Evolutionary conservation across 805 yeast species (phyloP).

Genomic region (Wickerhamomyces bisporus): DNA sequence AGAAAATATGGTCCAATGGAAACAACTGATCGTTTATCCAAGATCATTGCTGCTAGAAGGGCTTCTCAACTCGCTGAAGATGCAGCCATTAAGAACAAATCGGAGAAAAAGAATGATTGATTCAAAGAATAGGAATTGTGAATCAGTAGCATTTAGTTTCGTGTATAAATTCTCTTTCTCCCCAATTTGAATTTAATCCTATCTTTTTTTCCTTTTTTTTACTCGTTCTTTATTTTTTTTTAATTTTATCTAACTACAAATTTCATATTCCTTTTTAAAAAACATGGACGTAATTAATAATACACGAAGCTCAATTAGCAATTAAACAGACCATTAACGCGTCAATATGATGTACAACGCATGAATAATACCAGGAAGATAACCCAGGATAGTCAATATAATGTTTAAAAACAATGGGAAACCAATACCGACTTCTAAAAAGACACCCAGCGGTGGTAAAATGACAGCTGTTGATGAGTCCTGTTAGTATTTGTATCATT

Average conservation of each 20-base stretch:
- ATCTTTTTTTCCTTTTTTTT: too few relatives aligned
- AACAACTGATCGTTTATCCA: constrained; percentile 36
- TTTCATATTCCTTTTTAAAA: too few relatives aligned
- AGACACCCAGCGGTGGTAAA: constrained; percentile 55
- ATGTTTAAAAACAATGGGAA: constrained; percentile 38
- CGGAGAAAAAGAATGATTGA: constrained; percentile 13
- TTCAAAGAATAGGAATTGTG: too few relatives aligned
- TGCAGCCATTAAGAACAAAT: constrained; percentile 2
- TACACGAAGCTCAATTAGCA: background rate
- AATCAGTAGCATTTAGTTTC: too few relatives aligned
- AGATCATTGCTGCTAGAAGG: constrained; percentile 24
- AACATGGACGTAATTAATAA: too few relatives aligned
- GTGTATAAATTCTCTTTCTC: too few relatives aligned
- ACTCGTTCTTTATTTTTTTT: too few relatives aligned
- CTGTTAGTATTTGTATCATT: background rate
- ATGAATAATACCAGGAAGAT: constrained; percentile 66
- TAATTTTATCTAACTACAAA: too few relatives aligned
- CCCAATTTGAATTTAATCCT: too few relatives aligned
- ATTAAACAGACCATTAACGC: constrained; percentile 12
- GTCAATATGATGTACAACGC: constrained; percentile 47
- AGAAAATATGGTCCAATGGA: constrained; percentile 63
- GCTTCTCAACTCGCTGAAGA: background rate
- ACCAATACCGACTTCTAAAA: constrained; percentile 46
- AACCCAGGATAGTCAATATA: constrained; percentile 60
- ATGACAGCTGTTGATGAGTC: constrained; percentile 41